phyloP scores from a whole-genome alignment of 495 filamentous ascomycete species.

The Talaromyces liani region DNA sequence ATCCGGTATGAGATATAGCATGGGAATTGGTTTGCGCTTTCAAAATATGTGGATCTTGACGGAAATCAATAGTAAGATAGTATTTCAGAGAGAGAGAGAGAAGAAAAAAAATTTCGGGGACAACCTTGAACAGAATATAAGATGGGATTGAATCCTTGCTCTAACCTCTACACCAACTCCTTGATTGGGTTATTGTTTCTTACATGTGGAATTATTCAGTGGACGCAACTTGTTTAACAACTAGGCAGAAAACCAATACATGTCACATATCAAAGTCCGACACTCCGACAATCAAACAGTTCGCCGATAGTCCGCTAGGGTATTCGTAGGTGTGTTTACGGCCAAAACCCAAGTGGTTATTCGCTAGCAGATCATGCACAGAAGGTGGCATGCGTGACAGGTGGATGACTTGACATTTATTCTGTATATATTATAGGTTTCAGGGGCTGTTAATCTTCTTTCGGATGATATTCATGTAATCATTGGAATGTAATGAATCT shows the following conservation, averaged over 20 bases:
- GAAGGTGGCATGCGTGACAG: too few species aligned
- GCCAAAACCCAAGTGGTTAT: too few species aligned
- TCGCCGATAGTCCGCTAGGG: constrained; percentile 4
- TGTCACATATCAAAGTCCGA: not conserved
- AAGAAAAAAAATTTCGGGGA: not conserved
- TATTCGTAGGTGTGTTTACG: too few species aligned
- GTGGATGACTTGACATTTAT: too few species aligned
- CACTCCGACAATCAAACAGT: not conserved
- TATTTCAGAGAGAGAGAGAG: too few species aligned
- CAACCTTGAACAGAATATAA: not conserved
- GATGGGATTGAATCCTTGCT: too few species aligned
- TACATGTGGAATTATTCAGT: not conserved
- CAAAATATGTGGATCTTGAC: not conserved
- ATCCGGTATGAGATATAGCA: not conserved
- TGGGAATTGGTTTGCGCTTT: not conserved
- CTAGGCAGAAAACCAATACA: not conserved
- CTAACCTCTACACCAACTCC: too few species aligned
- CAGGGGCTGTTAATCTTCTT: too few species aligned
- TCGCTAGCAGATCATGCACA: too few species aligned
- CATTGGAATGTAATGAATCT: too few species aligned
- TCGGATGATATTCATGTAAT: too few species aligned
- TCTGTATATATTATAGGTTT: too few species aligned
- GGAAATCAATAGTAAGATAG: not conserved
- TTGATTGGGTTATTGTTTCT: not conserved
- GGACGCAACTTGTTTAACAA: not conserved